A percentile compares a stretch with the other conserved stretches of the same genome.
phyloP scores from a whole-genome alignment of 2,329 filamentous ascomycete species.

The Pyricularia sp. region DNA sequence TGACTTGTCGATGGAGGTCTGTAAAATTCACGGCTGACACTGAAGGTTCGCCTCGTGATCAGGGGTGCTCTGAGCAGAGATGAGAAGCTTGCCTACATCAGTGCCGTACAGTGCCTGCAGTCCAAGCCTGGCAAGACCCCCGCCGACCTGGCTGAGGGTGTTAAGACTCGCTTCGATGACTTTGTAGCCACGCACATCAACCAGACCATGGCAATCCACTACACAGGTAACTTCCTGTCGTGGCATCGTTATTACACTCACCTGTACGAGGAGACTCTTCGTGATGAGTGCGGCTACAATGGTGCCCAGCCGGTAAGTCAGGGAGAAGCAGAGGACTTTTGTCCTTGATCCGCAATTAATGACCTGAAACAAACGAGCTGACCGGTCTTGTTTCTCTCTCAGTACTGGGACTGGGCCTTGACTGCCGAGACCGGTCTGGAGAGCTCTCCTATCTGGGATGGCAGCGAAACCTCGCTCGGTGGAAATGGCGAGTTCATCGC shows the following conservation, averaged over 20 bases:
- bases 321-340: background rate
- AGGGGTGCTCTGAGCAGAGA: background rate
- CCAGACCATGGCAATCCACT: conserved; percentile 18
- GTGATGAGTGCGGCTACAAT: conserved; percentile 19
- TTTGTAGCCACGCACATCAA: conserved; percentile 36
- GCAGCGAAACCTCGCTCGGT: background rate
- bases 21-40: background rate
- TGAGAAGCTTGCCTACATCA: background rate
- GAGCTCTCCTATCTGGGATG: background rate
- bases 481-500: background rate
- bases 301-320: conserved; percentile 15
- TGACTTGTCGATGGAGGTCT: background rate
- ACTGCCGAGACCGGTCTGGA: background rate
- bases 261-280: conserved; percentile 16
- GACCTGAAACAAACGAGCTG: conserved; percentile 4
- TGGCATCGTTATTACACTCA: conserved; percentile 22
- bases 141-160: background rate
- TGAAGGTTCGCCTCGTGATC: background rate
- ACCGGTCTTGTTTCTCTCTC: conserved; percentile 4
- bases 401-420: conserved; percentile 10
- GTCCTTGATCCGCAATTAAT: background rate
- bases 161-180: conserved; percentile 24
- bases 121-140: background rate
- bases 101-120: background rate
- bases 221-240: conserved; percentile 4